These are phyloP conservation scores for Nidula niveotomentosa DNA, from an alignment of 1,284 basidiomycete genomes.

Conservation along the genomic window DNA sequence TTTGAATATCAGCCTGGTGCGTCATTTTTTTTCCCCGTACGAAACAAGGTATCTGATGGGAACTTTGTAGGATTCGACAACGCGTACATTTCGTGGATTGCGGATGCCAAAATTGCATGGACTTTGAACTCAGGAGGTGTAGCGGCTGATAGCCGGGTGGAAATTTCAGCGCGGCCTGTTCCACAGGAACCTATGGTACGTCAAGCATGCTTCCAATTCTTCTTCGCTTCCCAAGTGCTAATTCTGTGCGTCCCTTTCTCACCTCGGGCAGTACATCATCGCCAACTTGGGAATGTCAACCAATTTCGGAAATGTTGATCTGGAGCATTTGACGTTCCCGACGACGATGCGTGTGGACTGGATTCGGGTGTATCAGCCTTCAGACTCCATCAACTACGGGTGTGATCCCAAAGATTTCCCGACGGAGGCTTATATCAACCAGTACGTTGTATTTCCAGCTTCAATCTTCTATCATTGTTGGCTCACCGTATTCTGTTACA, in stretches of 20 bases:
- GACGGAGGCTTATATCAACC: conserved; percentile 72
- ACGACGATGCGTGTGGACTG: conserved; percentile 77
- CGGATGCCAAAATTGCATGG: conserved; percentile 69
- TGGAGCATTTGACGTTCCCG: conserved; percentile 69
- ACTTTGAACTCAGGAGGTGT: conserved; percentile 74
- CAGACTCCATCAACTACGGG: conserved; percentile 69
- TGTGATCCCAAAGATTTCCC: conserved; percentile 83
- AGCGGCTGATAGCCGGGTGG: conserved; percentile 58
- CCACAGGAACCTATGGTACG: conserved; percentile 84
- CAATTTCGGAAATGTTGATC: conserved; percentile 74
- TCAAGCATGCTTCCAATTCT: neutral
- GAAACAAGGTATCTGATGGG: conserved; percentile 1
- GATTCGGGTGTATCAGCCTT: conserved; percentile 80
- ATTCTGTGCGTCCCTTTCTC: no score
- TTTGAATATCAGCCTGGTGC: conserved; percentile 55
- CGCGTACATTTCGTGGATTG: conserved; percentile 80
- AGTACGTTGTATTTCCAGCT: conserved; percentile 37
- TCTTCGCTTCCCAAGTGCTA: neutral
- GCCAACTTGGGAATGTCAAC: conserved; percentile 81
- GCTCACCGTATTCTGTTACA: conserved; percentile 4
- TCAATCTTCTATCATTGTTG: neutral
- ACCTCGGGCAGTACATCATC: conserved; percentile 62
- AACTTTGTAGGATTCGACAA: conserved; percentile 39
- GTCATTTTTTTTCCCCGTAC: conserved; percentile 2
- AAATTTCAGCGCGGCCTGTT: conserved; percentile 75